A percentile compares a stretch with the other conserved stretches of the same genome.
phyloP scores from a whole-genome alignment of 108 stramenopile genomes.

The Hondaea fermentalgiana region DNA sequence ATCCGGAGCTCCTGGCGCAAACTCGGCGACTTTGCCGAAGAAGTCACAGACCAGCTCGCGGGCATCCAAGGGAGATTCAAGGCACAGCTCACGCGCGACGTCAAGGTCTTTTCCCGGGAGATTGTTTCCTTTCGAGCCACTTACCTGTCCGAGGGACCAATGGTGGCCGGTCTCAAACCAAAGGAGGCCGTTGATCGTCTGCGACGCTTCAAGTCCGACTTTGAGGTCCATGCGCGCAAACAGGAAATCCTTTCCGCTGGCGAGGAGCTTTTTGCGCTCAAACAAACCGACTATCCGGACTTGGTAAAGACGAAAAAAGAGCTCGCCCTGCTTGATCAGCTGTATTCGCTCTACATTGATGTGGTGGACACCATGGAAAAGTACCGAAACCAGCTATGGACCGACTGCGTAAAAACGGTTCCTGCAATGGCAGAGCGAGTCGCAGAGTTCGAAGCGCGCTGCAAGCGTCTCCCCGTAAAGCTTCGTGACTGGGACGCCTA shows the following conservation, averaged over 20 bases:
- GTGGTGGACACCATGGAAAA: slow-evolving; percentile 41
- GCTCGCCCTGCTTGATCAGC: slow-evolving; percentile 47
- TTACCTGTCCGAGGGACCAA: slow-evolving; percentile 40
- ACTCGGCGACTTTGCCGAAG: slow-evolving; percentile 47
- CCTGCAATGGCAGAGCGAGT: slow-evolving; percentile 35
- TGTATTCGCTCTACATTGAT: slow-evolving; percentile 52
- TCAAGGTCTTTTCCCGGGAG: slow-evolving; percentile 42
- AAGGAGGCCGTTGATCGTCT: slow-evolving; percentile 51
- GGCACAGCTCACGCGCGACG: slow-evolving; percentile 43
- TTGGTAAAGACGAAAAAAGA: slow-evolving; percentile 51
- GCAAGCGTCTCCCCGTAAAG: slow-evolving; percentile 48
- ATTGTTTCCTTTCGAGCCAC: slow-evolving; percentile 26
- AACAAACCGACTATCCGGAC: slow-evolving; percentile 39
- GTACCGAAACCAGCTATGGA: slow-evolving; percentile 32
- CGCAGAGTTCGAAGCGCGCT: slow-evolving; percentile 36
- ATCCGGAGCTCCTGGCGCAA: slow-evolving; percentile 45
- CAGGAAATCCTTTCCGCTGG: slow-evolving; percentile 49
- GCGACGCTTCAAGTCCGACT: slow-evolving; percentile 48
- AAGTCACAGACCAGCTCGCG: slow-evolving; percentile 38
- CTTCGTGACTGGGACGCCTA: slow-evolving; percentile 51
- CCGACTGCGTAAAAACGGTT: slow-evolving; percentile 27
- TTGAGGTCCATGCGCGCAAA: slow-evolving; percentile 47
- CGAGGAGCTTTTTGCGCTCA: slow-evolving; percentile 56
- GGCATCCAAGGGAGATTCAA: slow-evolving; percentile 49
- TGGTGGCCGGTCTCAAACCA: slow-evolving; percentile 36